These are phyloP conservation scores for Populus hybrid DNA, from an alignment of 441 rosid genomes.

Conservation along the genomic window DNA sequence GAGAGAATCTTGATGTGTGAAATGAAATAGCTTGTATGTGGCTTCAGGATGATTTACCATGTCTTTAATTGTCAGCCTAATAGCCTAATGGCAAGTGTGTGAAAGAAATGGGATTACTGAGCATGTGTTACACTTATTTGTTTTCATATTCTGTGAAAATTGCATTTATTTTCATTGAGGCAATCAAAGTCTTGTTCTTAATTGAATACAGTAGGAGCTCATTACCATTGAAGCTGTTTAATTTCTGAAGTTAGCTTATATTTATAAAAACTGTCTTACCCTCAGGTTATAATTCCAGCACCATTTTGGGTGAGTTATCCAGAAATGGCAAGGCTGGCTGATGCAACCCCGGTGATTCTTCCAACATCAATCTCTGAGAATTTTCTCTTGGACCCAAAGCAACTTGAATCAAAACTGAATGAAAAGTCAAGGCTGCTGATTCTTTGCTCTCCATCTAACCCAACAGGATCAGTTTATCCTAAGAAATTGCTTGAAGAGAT, in stretches of 20 bases:
- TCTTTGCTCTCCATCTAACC: slow-evolving; percentile 97
- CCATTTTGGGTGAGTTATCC: slow-evolving; percentile 99
- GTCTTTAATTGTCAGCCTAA: no score
- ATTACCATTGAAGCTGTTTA: slow-evolving; percentile 6
- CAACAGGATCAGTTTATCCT: slow-evolving; percentile 92
- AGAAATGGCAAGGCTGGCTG: slow-evolving; percentile 90
- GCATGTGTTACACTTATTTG: not conserved
- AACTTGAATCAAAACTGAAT: slow-evolving; percentile 63
- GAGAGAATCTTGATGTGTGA: no score
- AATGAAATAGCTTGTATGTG: no score
- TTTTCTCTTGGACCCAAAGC: slow-evolving; percentile 80
- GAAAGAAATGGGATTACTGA: not conserved
- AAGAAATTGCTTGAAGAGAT: slow-evolving; percentile 85
- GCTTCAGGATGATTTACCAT: no score
- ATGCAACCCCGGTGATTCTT: slow-evolving; percentile 88
- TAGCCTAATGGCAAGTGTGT: no score
- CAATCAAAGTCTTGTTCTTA: not conserved
- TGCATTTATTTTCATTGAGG: not conserved
- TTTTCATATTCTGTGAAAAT: not conserved
- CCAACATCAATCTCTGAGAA: slow-evolving; percentile 72
- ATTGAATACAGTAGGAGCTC: not conserved
- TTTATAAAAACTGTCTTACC: not conserved
- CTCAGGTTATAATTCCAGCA: slow-evolving; percentile 89
- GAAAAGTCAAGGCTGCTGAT: slow-evolving; percentile 85
- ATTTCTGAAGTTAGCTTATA: not conserved